phyloP scores from a whole-genome alignment of 768 basidiomycete species.

The Gloeopeniophorella convolvens region DNA sequence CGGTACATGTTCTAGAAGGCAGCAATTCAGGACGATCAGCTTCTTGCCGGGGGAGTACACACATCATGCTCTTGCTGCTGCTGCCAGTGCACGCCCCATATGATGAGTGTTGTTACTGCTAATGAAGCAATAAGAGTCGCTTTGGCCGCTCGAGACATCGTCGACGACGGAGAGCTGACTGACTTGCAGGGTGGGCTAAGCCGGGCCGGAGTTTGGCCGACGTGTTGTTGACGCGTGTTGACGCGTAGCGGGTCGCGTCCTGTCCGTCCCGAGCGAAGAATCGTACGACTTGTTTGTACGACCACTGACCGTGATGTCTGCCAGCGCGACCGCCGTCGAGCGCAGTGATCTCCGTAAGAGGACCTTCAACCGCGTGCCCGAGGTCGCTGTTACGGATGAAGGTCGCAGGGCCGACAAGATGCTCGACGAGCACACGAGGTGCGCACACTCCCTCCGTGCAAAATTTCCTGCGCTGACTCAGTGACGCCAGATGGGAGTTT shows the following conservation, averaged over 20 bases:
- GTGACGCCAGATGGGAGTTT: slow-evolving; percentile 92
- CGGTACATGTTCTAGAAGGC: slow-evolving; percentile 74
- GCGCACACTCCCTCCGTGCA: slow-evolving; percentile 32
- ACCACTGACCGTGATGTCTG: slow-evolving; percentile 15
- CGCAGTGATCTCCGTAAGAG: slow-evolving; percentile 26
- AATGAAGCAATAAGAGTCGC: slow-evolving; percentile 65
- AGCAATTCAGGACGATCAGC: background rate
- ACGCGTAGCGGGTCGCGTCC: background rate
- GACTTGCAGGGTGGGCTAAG: too few relatives aligned
- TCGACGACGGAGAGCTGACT: too few relatives aligned
- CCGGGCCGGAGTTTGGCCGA: too few relatives aligned
- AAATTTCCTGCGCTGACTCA: background rate
- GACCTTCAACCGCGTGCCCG: slow-evolving; percentile 21
- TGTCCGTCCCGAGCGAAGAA: too few relatives aligned
- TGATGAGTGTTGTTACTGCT: slow-evolving; percentile 54
- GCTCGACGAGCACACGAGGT: slow-evolving; percentile 44
- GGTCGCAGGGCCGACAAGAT: slow-evolving; percentile 69
- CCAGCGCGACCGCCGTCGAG: slow-evolving; percentile 8
- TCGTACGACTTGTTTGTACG: slow-evolving; percentile 3
- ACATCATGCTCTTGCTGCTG: slow-evolving; percentile 83
- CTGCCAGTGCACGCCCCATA: slow-evolving; percentile 88
- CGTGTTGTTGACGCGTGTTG: slow-evolving; percentile 4
- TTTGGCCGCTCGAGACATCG: slow-evolving; percentile 67
- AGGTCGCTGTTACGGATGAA: slow-evolving; percentile 50
- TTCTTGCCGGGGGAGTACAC: slow-evolving; percentile 13